Evolutionary conservation across 2,329 filamentous ascomycete species (phyloP), one percentile per base, ranked within the genome.

Genomic region (Trichoderma sp.): DNA sequence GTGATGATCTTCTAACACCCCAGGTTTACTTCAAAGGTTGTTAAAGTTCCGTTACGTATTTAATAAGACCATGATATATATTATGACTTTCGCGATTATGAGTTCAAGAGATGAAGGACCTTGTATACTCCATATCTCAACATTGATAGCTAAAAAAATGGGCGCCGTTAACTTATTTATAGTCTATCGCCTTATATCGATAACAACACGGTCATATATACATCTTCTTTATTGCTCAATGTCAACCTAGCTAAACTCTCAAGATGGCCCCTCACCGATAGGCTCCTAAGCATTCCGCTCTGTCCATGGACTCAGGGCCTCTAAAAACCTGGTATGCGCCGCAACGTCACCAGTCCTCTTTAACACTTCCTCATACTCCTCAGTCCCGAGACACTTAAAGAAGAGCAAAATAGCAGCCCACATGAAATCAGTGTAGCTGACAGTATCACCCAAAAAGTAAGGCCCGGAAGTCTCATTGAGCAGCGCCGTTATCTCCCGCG

Each of bases 351-450:
- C 53, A 24, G 65, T 68, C 18, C 53, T 43, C 26, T 28, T 47
- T 18, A 68, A 9, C 26, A 68, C 65, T 32, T 68, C 34, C 12
- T 60, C 12, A 7, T 68, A 68, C 24, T 32, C 65, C 7, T 68
- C 65, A 15, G 26, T 24, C 1, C 65, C 53, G 9, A 68, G 65
- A 18, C 65, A 28, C 32, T 68, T 68, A 8, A 43, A 68, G 34
- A 58, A 68, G 36, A 68, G 65, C 34, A 68, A 39, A 43, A 58
- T 68, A 6, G 34, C 34, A n/a, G 53, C 65, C 65, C 65, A 68
- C 30, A 68, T 68, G 6, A 68, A 18, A 47, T 68, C 65, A 6
- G 65, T 32, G 34, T 68, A 68, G 53, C 65, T 68, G 53, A 68
- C 2, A 18, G 34, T 60, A 32, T 68, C 65, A 4, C 65, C 65